Percentiles rank a stretch among this genome's conserved stretches.
Conservation (phyloP, 805 yeast genomes). For the Citeromyces nyonsensis region DNA sequence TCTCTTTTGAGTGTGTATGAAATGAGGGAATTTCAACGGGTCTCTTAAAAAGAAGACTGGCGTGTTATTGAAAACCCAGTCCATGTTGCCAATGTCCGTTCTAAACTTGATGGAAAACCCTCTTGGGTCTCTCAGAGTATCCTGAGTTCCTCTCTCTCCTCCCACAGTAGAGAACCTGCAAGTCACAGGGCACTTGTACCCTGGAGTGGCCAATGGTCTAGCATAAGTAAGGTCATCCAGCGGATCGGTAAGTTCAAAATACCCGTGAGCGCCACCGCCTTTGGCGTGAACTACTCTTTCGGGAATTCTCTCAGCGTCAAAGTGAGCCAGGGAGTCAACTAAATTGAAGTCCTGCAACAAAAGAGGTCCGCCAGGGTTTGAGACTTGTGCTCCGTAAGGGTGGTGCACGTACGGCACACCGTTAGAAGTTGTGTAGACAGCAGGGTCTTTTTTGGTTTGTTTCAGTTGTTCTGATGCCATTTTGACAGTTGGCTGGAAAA, state of each 20-base stretch:
- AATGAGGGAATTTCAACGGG: constrained; percentile 47
- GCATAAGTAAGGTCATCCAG: constrained; percentile 32
- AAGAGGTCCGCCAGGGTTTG: constrained; percentile 43
- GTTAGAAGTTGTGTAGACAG: constrained; percentile 29
- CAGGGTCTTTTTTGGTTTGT: constrained; percentile 5
- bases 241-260: constrained; percentile 43
- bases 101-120: constrained; percentile 52
- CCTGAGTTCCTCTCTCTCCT: constrained; percentile 55
- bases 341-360: constrained; percentile 43
- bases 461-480: constrained; percentile 6
- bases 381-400: constrained; percentile 37
- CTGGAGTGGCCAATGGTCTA: constrained; percentile 21
- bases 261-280: constrained; percentile 50
- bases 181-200: constrained; percentile 24
- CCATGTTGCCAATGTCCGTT: constrained; percentile 55
- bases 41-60: constrained; percentile 53
- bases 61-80: constrained; percentile 64
- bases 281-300: constrained; percentile 58
- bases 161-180: constrained; percentile 54
- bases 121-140: constrained; percentile 54
- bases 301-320: constrained; percentile 50
- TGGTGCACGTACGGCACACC: constrained; percentile 37
- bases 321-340: constrained; percentile 39
- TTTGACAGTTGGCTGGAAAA: too few relatives aligned
- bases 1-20: constrained; percentile 59